Percentiles rank a stretch among this genome's conserved stretches.
phyloP scores from a whole-genome alignment of 2,329 filamentous ascomycete genomes.

The Calcarisporium arbuscula region DNA sequence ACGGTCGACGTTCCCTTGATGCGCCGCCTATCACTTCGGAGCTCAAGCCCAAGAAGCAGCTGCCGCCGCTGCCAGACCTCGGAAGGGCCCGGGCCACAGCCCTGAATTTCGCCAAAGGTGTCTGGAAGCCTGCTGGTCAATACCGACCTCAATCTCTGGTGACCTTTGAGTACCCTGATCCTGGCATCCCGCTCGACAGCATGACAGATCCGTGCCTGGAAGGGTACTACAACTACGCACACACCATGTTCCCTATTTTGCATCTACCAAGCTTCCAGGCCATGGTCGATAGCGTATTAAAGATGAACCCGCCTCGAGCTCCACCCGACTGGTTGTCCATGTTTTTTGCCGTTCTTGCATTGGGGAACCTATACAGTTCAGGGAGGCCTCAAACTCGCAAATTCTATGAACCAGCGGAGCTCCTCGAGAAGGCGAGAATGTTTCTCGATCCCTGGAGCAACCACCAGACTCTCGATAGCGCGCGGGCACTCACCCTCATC shows the following conservation, averaged over 20 bases:
- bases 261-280: constrained; percentile 81
- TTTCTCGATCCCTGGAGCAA: constrained; percentile 79
- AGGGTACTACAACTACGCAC: constrained; percentile 69
- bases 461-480: constrained; percentile 68
- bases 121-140: constrained; percentile 71
- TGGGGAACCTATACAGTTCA: constrained; percentile 68
- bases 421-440: constrained; percentile 63
- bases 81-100: constrained; percentile 67
- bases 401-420: constrained; percentile 49
- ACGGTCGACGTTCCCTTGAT: constrained; percentile 46
- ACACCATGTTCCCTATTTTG: constrained; percentile 76
- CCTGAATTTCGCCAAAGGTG: constrained; percentile 65
- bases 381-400: constrained; percentile 47
- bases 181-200: constrained; percentile 63
- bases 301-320: constrained; percentile 49
- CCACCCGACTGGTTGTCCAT: constrained; percentile 69
- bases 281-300: constrained; percentile 72
- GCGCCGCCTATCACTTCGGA: constrained; percentile 57
- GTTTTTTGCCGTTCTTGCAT: constrained; percentile 77
- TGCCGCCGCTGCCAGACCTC: constrained; percentile 60
- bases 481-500: constrained; percentile 63
- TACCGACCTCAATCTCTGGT: constrained; percentile 49
- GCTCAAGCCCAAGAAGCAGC: constrained; percentile 56
- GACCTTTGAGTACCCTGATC: constrained; percentile 46
- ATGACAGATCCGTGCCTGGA: constrained; percentile 66